Conservation (phyloP, 768 basidiomycete genomes). For the Kwoniella bestiolae region DNA sequence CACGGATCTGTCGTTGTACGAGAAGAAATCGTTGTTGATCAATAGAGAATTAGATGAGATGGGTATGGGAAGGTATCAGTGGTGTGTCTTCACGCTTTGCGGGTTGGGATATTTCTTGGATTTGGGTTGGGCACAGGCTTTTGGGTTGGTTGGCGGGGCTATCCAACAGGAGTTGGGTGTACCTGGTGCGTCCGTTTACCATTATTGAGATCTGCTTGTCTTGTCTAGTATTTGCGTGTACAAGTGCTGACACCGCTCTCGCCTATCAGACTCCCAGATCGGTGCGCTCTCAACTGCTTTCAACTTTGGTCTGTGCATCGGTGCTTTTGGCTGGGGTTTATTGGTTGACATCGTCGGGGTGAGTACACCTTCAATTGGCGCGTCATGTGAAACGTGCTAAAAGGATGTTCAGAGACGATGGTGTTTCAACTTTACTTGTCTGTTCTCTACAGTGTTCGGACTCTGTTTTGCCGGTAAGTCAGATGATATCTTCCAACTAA, state of each 20-base stretch:
- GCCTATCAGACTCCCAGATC: constrained; percentile 12
- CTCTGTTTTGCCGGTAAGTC: constrained; percentile 37
- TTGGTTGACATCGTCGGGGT: constrained; percentile 56
- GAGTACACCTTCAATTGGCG: constrained; percentile 14
- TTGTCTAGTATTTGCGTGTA: too few species aligned
- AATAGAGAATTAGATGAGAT: constrained; percentile 53
- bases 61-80: constrained; percentile 55
- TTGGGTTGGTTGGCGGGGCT: constrained; percentile 48
- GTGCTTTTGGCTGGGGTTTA: constrained; percentile 55
- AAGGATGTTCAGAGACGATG: constrained; percentile 33
- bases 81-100: constrained; percentile 57
- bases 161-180: constrained; percentile 53
- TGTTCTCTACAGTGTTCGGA: constrained; percentile 57
- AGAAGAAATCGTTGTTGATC: constrained; percentile 53
- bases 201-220: too few species aligned
- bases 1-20: constrained; percentile 42
- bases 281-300: constrained; percentile 53
- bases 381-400: neutral
- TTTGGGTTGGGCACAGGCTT: constrained; percentile 56
- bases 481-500: neutral
- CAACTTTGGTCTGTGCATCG: constrained; percentile 53
- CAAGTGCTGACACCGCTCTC: neutral
- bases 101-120: constrained; percentile 59
- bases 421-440: constrained; percentile 59
- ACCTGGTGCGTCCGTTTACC: constrained; percentile 18